Evolutionary conservation across 1,284 basidiomycete species (phyloP).

Genomic region (Cystobasidiaceae sp.): DNA sequence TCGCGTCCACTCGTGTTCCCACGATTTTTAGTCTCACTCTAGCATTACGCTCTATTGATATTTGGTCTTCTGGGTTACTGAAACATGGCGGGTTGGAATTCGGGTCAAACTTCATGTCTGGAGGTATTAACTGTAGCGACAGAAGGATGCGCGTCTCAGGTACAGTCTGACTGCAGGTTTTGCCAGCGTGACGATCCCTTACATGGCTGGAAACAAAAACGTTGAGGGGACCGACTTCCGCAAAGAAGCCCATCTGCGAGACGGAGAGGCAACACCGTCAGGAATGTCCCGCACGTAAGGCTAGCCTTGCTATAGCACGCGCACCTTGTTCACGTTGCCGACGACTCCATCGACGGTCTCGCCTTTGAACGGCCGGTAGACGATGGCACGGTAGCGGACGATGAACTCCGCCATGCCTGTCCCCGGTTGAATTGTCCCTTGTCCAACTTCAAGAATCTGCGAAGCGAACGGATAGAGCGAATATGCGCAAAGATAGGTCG

Average conservation of each 20-base stretch:
- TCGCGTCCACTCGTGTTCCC: slow-evolving; percentile 92
- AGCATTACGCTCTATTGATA: slow-evolving; percentile 78
- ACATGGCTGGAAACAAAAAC: slow-evolving; percentile 94
- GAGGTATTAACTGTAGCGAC: slow-evolving; percentile 70
- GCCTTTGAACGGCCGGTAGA: slow-evolving; percentile 97
- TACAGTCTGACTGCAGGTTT: not conserved
- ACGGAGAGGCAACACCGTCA: not conserved
- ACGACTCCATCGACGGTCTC: slow-evolving; percentile 97
- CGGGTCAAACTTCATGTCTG: slow-evolving; percentile 86
- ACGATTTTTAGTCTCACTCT: slow-evolving; percentile 92
- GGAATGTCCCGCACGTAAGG: not conserved
- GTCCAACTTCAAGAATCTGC: slow-evolving; percentile 73
- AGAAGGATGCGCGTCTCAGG: not conserved
- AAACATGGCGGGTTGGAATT: slow-evolving; percentile 83
- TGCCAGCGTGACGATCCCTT: slow-evolving; percentile 39
- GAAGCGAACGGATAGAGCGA: too few relatives aligned
- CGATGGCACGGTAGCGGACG: slow-evolving; percentile 59
- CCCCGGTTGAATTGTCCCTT: slow-evolving; percentile 83
- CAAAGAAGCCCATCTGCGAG: slow-evolving; percentile 91
- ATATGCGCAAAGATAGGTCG: not conserved
- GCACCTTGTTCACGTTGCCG: slow-evolving; percentile 88
- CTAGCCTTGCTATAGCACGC: slow-evolving; percentile 40
- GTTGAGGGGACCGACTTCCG: slow-evolving; percentile 84
- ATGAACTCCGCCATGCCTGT: slow-evolving; percentile 56
- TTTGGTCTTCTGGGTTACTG: slow-evolving; percentile 16